Conservation (phyloP, 176 grass and related monocot species). For the Oropetium thomaeum region DNA sequence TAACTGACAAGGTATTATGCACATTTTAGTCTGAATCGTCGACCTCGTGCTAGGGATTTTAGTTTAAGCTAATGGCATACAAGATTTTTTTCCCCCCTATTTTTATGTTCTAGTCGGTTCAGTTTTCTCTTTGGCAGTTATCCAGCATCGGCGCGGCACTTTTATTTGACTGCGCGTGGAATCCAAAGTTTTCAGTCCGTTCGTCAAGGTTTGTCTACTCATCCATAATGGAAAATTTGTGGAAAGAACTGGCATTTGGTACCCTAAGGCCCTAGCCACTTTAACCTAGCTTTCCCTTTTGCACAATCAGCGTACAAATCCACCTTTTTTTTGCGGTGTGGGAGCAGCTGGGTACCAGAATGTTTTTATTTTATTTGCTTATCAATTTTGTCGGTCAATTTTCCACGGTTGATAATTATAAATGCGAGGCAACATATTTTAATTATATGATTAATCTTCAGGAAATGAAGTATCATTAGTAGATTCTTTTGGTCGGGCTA, state of each 20-base stretch:
- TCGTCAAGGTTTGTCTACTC: conserved; percentile 19
- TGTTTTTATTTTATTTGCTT: conserved; percentile 4
- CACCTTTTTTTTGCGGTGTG: not conserved
- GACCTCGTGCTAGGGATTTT: too few species aligned
- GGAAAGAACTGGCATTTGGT: conserved; percentile 20
- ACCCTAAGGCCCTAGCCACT: not conserved
- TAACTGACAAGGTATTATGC: too few species aligned
- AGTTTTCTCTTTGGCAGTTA: not conserved
- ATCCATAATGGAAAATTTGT: conserved; percentile 21
- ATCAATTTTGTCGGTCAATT: not conserved
- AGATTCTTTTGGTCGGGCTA: not conserved
- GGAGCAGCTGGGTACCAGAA: not conserved
- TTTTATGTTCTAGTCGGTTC: conserved; percentile 25
- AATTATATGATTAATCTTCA: not conserved
- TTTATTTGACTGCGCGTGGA: not conserved
- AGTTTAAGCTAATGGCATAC: too few species aligned
- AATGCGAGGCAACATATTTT: too few species aligned
- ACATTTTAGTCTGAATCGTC: too few species aligned
- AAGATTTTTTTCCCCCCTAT: too few species aligned
- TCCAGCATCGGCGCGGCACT: conserved; percentile 1
- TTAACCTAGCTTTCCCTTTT: conserved; percentile 22
- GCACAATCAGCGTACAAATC: not conserved
- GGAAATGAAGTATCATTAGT: not conserved
- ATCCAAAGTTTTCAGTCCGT: not conserved
- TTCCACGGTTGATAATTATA: not conserved